Evolutionary conservation across 2,329 filamentous ascomycete species (phyloP).

Genomic region (Dactylellina cionopaga): DNA sequence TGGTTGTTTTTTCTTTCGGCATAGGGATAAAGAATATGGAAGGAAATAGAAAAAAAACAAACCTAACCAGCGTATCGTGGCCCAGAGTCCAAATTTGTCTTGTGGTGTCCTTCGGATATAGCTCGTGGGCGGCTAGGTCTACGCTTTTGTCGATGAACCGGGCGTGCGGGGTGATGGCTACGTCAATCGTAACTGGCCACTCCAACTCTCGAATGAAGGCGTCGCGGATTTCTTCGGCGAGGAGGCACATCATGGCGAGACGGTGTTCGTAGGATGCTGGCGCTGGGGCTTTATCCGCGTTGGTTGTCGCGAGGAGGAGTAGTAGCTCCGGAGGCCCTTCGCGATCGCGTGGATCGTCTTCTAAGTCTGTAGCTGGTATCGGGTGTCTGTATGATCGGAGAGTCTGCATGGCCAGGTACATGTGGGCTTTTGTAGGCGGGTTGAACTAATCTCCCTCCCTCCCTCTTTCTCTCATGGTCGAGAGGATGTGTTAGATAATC

Average conservation of each 20-base stretch:
- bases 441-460: conserved; percentile 25
- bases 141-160: conserved; percentile 45
- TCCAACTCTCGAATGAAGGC: background rate
- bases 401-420: conserved; percentile 39
- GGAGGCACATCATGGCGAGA: conserved; percentile 50
- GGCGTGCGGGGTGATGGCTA: conserved; percentile 37
- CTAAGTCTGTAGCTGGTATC: background rate
- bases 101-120: background rate
- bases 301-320: conserved; percentile 39
- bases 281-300: conserved; percentile 37
- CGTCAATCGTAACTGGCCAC: background rate
- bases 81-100: conserved; percentile 38
- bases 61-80: conserved; percentile 39
- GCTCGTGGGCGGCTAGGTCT: background rate
- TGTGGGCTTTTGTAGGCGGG: conserved; percentile 43
- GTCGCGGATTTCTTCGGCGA: conserved; percentile 35
- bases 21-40: background rate
- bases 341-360: background rate
- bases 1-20: background rate
- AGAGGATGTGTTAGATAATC: background rate
- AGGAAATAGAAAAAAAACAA: background rate
- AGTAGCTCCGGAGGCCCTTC: conserved; percentile 5
- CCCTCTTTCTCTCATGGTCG: background rate
- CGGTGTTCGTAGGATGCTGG: conserved; percentile 41
- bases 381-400: conserved; percentile 5